Percentiles rank a stretch among this genome's conserved stretches.
Conservation (phyloP, 1,139 yeast species). For the Suhomyces guaymorum region DNA sequence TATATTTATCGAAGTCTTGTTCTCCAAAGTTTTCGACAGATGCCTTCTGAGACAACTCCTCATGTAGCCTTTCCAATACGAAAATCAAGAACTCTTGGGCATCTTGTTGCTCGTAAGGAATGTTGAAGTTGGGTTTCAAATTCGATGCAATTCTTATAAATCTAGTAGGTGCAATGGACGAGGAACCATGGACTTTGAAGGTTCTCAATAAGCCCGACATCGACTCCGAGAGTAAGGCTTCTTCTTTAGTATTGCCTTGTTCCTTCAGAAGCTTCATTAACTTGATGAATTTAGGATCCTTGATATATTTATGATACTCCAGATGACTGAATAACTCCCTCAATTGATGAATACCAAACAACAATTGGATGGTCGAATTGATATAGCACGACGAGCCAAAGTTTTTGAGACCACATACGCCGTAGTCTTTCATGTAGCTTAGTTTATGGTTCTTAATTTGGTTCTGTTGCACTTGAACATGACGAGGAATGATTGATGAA, state of each 20-base stretch:
- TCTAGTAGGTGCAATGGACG: constrained; percentile 63
- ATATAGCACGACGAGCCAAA: constrained; percentile 75
- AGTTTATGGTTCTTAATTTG: constrained; percentile 28
- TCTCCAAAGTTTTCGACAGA: constrained; percentile 17
- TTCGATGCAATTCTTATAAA: constrained; percentile 55
- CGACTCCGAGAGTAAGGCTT: constrained; percentile 48
- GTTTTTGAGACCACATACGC: constrained; percentile 66
- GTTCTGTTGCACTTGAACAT: constrained; percentile 19
- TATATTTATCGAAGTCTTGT: constrained; percentile 26
- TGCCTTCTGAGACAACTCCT: constrained; percentile 51
- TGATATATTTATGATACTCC: constrained; percentile 43
- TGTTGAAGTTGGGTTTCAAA: constrained; percentile 63
- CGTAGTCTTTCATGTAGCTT: constrained; percentile 42
- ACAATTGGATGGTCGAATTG: constrained; percentile 66
- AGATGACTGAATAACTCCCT: constrained; percentile 41
- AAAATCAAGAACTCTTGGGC: constrained; percentile 74
- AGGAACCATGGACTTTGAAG: constrained; percentile 57
- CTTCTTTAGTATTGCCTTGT: constrained; percentile 21
- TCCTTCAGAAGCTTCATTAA: constrained; percentile 26
- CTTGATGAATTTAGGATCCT: constrained; percentile 31
- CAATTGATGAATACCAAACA: constrained; percentile 54
- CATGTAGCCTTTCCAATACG: constrained; percentile 66
- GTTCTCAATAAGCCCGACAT: constrained; percentile 42
- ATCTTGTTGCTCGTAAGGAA: constrained; percentile 77
- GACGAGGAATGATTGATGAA: constrained; percentile 18